Conservation (phyloP, 331 rosid species). For the Malus hybrid region DNA sequence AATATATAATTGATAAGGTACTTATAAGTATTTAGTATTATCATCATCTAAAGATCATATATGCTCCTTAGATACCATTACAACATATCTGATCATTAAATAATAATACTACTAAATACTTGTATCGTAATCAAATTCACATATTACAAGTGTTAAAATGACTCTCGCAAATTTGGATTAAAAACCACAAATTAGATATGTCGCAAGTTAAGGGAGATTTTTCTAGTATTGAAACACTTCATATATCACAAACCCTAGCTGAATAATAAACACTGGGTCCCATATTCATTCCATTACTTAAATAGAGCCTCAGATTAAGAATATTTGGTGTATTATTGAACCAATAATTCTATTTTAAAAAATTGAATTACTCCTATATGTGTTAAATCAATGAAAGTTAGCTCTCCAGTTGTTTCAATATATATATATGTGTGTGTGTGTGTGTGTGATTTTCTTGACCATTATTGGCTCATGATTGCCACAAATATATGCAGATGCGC, state of each 20-base stretch:
- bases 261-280: not conserved
- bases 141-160: not conserved
- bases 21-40: not conserved
- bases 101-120: too few species aligned
- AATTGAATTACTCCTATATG: not conserved
- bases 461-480: not conserved
- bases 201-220: not conserved
- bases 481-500: not conserved
- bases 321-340: not conserved
- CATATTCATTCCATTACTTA: not conserved
- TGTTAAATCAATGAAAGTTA: not conserved
- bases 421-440: not conserved
- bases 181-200: not conserved
- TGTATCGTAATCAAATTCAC: not conserved
- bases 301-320: not conserved
- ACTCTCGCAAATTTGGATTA: not conserved
- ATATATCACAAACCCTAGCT: not conserved
- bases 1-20: not conserved
- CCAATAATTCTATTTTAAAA: not conserved
- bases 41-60: not conserved
- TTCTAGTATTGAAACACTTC: not conserved
- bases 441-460: not conserved
- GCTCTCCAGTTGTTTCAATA: not conserved
- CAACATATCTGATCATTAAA: too few species aligned
- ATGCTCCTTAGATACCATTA: not conserved